Evolutionary conservation across 257 asterid genomes (phyloP).

Genomic region (Cordia subcordata): DNA sequence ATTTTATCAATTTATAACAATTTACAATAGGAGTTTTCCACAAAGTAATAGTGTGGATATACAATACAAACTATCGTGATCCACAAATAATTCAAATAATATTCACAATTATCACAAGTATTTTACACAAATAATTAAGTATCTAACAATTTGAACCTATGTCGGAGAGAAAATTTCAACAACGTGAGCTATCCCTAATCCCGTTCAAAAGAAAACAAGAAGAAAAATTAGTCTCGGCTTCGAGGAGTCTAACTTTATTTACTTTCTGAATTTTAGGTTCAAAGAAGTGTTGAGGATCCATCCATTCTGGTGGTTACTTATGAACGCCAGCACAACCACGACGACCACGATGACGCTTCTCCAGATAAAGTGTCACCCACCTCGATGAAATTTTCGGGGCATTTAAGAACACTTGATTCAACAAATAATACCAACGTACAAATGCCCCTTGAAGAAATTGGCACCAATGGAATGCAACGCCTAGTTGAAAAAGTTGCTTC

Average conservation of each 20-base stretch:
- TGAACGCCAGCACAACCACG: slow-evolving; percentile 78
- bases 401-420: slow-evolving; percentile 10
- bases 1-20: no score
- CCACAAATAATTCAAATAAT: no score
- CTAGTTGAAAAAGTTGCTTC: slow-evolving; percentile 62
- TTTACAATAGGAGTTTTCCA: no score
- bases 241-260: neutral
- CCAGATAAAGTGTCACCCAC: slow-evolving; percentile 5
- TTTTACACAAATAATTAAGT: no score
- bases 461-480: slow-evolving; percentile 27
- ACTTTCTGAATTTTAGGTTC: slow-evolving; percentile 40
- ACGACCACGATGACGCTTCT: slow-evolving; percentile 14
- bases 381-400: slow-evolving; percentile 16
- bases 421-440: slow-evolving; percentile 19
- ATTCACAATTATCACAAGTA: no score
- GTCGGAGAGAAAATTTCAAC: no score
- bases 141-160: no score
- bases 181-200: no score
- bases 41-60: no score
- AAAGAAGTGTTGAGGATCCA: slow-evolving; percentile 62
- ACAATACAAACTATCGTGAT: no score
- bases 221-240: neutral
- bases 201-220: neutral
- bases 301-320: slow-evolving; percentile 57
- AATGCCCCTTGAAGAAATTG: slow-evolving; percentile 21